Evolutionary conservation across 2,329 filamentous ascomycete species (phyloP), one percentile per base, ranked within the genome.

Genomic region (Tolypocladium amazonense): DNA sequence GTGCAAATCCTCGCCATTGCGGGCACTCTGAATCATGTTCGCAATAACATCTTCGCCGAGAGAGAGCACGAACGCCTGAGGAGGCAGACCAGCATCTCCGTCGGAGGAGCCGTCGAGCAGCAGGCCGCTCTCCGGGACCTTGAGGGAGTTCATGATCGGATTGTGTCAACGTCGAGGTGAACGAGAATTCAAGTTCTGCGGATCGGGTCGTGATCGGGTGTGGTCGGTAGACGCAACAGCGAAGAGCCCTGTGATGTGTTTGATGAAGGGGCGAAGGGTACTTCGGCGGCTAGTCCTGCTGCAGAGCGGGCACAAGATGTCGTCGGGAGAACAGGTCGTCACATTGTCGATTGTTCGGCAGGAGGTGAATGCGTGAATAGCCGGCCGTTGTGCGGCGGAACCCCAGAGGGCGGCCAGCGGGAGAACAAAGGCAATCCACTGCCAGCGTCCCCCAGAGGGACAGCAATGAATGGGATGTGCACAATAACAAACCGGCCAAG

Each of bases 1-100:
- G 66, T 83, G 76, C 58, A 87, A 77, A 54, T 79, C 75, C 59
- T 82, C 77, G 57, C 82, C 83, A 73, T 79, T 77, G 66, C 81
- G 80, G 45, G 82, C 78, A 66, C 80, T 83, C 70, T 77, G 77
- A 65, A 88, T 85, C 79, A 88, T 82, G 62, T 83, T 78, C 69
- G 85, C 81, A 66, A 88, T 81, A 57, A 84, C 76, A 68, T 75
- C 76, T 68, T 85, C 79, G 65, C 75, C 79, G 62, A 88, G 72
- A n/a, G 76, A 79, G 59, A 88, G 73, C 63, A 81, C 78, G 68
- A 87, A 83, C 38, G 81, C 81, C 67, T 85, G 82, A 37, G 76
- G 74, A 11, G 80, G 81, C 43, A 81, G 72, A 60, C 74, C 71
- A 57, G 75, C 73, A 59, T 73, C 69, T 57, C 77, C 76, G 52